Percentiles rank a stretch among this genome's conserved stretches.
Evolutionary conservation across 208 protist species (phyloP).

Genomic region (Leishmania turanica): DNA sequence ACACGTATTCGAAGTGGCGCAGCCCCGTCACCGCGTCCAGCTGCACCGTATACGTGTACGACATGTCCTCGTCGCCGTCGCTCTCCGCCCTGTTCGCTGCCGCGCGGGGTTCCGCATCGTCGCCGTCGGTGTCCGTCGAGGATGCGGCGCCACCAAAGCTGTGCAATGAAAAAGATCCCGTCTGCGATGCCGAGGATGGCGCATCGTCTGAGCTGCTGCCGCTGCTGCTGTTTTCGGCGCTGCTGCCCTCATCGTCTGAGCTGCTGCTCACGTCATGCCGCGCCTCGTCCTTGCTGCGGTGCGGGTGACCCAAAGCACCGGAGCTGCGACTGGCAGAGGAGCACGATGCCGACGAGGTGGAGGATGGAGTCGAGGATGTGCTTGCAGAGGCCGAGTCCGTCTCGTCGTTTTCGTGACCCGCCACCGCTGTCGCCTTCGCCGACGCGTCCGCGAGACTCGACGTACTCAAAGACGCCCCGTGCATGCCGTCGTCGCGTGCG

Average conservation of each 20-base stretch:
- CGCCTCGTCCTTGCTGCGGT: not conserved
- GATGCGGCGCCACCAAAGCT: not conserved
- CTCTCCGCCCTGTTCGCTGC: not conserved
- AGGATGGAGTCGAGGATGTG: not conserved
- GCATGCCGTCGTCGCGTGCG: not conserved
- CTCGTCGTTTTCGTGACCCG: not conserved
- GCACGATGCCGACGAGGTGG: not conserved
- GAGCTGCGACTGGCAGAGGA: not conserved
- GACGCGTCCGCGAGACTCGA: not conserved
- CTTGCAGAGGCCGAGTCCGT: not conserved
- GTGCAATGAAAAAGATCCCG: not conserved
- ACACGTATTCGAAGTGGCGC: slow-evolving; percentile 46
- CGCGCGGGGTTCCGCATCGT: not conserved
- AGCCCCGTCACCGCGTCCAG: slow-evolving; percentile 27
- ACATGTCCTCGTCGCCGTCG: slow-evolving; percentile 22
- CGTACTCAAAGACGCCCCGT: not conserved
- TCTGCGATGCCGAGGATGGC: not conserved
- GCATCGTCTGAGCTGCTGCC: not conserved
- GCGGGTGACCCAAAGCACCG: not conserved
- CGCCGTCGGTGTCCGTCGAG: not conserved
- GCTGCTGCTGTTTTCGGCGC: not conserved
- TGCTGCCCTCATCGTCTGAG: not conserved
- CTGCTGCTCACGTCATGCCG: not conserved
- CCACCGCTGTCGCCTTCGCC: not conserved
- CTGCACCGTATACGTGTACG: slow-evolving; percentile 39